A percentile compares a stretch with the other conserved stretches of the same genome.
phyloP scores from a whole-genome alignment of 306 rosid genomes.

The Ceratonia siliqua region DNA sequence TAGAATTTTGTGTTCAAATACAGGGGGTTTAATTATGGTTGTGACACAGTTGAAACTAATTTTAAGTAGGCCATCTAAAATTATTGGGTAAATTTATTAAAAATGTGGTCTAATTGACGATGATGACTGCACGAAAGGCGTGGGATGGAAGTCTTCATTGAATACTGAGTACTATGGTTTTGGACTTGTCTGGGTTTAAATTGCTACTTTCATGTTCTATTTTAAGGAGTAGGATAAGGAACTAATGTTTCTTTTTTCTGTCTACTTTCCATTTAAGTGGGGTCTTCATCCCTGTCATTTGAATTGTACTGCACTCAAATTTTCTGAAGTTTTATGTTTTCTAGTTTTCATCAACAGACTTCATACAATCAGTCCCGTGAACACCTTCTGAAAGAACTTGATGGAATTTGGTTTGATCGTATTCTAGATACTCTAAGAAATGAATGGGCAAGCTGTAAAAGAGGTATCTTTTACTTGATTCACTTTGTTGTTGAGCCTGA shows the following conservation, averaged over 20 bases:
- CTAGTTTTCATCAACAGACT: constrained; percentile 71
- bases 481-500: constrained; percentile 25
- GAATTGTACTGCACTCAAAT: constrained; percentile 34
- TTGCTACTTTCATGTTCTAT: too few relatives aligned
- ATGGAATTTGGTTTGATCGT: constrained; percentile 82
- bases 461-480: constrained; percentile 46
- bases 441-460: constrained; percentile 70
- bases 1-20: background rate
- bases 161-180: too few relatives aligned
- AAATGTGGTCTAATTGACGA: background rate
- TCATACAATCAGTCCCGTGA: constrained; percentile 61
- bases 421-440: constrained; percentile 63
- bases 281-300: constrained; percentile 13
- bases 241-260: background rate
- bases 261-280: background rate
- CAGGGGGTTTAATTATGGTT: background rate
- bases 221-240: too few relatives aligned
- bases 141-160: too few relatives aligned
- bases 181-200: too few relatives aligned
- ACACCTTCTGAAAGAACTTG: constrained; percentile 61
- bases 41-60: background rate
- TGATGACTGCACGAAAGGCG: too few relatives aligned
- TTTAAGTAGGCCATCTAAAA: background rate
- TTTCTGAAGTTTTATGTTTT: constrained; percentile 77
- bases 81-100: background rate